These are phyloP conservation scores for Allomyces javanicus DNA, from an alignment of 192 early-diverging fungal species.

Conservation along the genomic window DNA sequence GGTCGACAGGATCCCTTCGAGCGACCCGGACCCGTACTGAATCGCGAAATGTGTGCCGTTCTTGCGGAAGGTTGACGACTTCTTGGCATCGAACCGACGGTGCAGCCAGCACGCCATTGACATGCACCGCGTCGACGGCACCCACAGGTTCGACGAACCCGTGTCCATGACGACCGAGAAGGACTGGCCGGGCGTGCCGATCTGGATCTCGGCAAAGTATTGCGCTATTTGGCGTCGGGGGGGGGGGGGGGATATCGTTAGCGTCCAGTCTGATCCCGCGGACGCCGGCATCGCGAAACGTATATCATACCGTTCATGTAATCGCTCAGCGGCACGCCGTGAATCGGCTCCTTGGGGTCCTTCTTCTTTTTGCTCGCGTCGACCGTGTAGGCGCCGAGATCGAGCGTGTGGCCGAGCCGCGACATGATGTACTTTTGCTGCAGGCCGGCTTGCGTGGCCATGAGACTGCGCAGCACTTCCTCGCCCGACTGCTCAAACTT, in stretches of 20 bases:
- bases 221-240: slow-evolving; percentile 21
- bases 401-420: slow-evolving; percentile 9
- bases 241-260: not conserved
- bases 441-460: slow-evolving; percentile 41
- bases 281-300: not conserved
- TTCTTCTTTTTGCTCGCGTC: slow-evolving; percentile 26
- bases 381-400: slow-evolving; percentile 10
- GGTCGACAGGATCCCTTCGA: slow-evolving; percentile 84
- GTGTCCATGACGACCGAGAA: slow-evolving; percentile 91
- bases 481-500: slow-evolving; percentile 40
- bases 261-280: not conserved
- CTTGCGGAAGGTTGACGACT: slow-evolving; percentile 55
- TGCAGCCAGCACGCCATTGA: slow-evolving; percentile 96
- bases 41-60: slow-evolving; percentile 95
- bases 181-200: slow-evolving; percentile 73
- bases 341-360: slow-evolving; percentile 28
- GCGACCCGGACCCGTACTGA: slow-evolving; percentile 74
- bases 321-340: slow-evolving; percentile 66
- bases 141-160: slow-evolving; percentile 88
- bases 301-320: slow-evolving; percentile 53
- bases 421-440: slow-evolving; percentile 60
- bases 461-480: slow-evolving; percentile 36
- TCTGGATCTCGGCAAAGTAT: slow-evolving; percentile 78
- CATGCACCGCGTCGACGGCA: slow-evolving; percentile 77
- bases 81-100: slow-evolving; percentile 57